A percentile compares a stretch with the other conserved stretches of the same genome.
phyloP scores from a whole-genome alignment of 306 rosid genomes.

The Psophocarpus tetragonolobus region DNA sequence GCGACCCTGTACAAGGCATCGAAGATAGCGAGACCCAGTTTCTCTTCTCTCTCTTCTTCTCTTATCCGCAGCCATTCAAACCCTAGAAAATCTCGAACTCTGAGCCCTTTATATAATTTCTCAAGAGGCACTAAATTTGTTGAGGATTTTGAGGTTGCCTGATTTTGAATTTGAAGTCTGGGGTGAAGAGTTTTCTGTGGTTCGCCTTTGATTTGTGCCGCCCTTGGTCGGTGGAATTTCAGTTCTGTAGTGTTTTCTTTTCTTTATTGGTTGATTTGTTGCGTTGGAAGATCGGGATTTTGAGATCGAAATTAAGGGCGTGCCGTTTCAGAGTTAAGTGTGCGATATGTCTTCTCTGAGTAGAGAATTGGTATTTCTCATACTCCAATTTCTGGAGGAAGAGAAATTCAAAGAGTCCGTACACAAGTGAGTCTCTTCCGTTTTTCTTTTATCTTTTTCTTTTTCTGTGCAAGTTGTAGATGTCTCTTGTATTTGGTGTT shows the following conservation, averaged over 20 bases:
- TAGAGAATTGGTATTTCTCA: constrained; percentile 87
- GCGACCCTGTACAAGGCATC: constrained; percentile 68
- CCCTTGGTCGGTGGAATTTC: constrained; percentile 30
- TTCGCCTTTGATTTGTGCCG: constrained; percentile 19
- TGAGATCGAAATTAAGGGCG: constrained; percentile 14
- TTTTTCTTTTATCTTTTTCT: not conserved
- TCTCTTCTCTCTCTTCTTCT: constrained; percentile 35
- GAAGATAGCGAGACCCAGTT: constrained; percentile 77
- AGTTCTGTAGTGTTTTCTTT: constrained; percentile 18
- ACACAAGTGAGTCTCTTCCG: constrained; percentile 54
- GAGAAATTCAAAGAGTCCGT: constrained; percentile 76
- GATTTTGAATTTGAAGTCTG: constrained; percentile 40
- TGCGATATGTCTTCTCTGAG: constrained; percentile 68
- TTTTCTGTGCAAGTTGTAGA: not conserved
- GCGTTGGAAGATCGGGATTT: constrained; percentile 37
- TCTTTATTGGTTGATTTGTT: not conserved
- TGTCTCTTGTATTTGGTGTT: not conserved
- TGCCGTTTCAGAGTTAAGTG: constrained; percentile 17
- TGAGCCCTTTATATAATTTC: constrained; percentile 35
- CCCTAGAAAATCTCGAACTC: constrained; percentile 66
- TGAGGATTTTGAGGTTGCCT: constrained; percentile 36
- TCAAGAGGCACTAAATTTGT: constrained; percentile 6
- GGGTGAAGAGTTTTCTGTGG: not conserved
- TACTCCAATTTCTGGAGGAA: constrained; percentile 86
- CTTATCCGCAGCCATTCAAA: constrained; percentile 60